Base-by-base conservation (phyloP, 1,284 basidiomycete species). In the Megacollybia platyphylla region DNA sequence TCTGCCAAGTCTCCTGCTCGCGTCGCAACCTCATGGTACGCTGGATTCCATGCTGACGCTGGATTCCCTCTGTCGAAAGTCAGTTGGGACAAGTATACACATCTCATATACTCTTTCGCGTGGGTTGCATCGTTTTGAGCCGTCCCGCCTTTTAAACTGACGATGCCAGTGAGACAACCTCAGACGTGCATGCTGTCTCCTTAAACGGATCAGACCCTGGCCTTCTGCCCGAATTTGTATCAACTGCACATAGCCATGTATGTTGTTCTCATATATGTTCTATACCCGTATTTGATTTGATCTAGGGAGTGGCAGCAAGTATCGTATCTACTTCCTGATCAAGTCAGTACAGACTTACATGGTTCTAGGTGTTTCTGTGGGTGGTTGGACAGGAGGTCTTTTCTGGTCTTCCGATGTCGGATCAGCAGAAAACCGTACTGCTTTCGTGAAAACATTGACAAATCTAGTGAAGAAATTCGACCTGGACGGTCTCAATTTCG, bases 401-500 rank as follows among this genome's bases (percentile, higher is more conserved):
- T 79, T 59, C 59, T 93, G 80, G 59, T 92, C 88, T 1, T 63
- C 71, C 18, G 69, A 78, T 31, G 75, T 88, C 26, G 71, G 69
- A 11, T 75, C 65, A 17, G 57, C 70, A 0, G 57, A 60, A 26
- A 79, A 75, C 52, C 71, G 86, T 31, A 72, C 74, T 4, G 65
- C 65, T 0, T 90, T 93, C 50, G 76, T 81, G 34, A 64, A 73
- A 30, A 79, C 86, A 35, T 64, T 91, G 44, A 58, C 70, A 3
- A 57, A 63, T 18, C 62, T 89, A 34, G 79, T 71, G 36, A 60
- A 63, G 18, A 51, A 70, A 45, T 88, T 84, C 58, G 54, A 72
- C 8, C 64, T 90, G 4, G 84, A 88, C 51, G 87, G 86, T 15
- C 70, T 90, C 49, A 85, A 90, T 54, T 78, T 89, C 49, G 87